phyloP scores from a whole-genome alignment of 768 basidiomycete species.

The Crassisporium funariophilum region DNA sequence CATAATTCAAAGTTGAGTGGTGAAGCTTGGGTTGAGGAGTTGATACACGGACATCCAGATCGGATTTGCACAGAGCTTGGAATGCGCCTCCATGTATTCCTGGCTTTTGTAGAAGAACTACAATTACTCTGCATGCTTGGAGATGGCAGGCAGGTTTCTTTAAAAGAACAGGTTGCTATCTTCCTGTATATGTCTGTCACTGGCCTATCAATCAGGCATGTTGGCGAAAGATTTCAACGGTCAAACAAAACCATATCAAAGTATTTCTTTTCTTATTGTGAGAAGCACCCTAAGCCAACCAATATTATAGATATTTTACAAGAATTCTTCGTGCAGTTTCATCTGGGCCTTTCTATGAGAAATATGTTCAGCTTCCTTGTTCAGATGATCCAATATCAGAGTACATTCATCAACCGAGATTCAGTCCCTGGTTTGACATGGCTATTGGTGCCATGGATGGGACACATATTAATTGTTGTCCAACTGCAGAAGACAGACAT shows the following conservation, averaged over 20 bases:
- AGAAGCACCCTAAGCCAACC: no score
- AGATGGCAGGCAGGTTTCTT: no score
- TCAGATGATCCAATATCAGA: neutral
- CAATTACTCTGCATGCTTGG: slow-evolving; percentile 11
- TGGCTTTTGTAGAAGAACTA: no score
- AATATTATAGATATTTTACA: slow-evolving; percentile 31
- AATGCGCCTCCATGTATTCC: slow-evolving; percentile 15
- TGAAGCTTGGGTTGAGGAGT: slow-evolving; percentile 16
- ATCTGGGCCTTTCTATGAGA: slow-evolving; percentile 25
- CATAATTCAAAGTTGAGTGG: slow-evolving; percentile 13
- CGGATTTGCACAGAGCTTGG: slow-evolving; percentile 14
- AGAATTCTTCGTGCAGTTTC: slow-evolving; percentile 27
- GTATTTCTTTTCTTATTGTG: no score
- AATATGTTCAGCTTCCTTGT: slow-evolving; percentile 21
- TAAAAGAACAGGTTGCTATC: no score
- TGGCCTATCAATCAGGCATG: no score
- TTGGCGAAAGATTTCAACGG: no score
- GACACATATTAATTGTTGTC: slow-evolving; percentile 27
- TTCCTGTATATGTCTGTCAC: no score
- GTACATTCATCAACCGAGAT: slow-evolving; percentile 25
- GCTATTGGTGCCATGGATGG: slow-evolving; percentile 38
- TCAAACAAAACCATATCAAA: no score
- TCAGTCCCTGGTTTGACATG: slow-evolving; percentile 33
- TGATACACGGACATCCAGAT: slow-evolving; percentile 16
- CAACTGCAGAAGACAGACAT: slow-evolving; percentile 16